Conservation (phyloP, 768 basidiomycete species). For the Mycena pura region DNA sequence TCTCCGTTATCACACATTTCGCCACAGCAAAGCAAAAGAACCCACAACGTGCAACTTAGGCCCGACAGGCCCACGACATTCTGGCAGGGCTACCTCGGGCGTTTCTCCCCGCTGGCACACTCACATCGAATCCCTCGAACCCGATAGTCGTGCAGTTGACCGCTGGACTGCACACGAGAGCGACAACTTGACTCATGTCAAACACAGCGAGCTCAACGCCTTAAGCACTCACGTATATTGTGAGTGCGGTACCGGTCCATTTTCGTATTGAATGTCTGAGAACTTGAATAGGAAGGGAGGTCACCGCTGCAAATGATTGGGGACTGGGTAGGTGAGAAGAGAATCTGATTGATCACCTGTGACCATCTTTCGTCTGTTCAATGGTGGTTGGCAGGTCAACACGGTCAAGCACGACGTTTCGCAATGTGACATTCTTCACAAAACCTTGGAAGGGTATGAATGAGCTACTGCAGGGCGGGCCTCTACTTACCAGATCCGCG, state of each 20-base stretch:
- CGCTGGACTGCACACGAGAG: constrained; percentile 8
- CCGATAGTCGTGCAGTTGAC: constrained; percentile 2
- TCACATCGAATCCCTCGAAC: constrained; percentile 12
- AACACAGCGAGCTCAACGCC: too few species aligned
- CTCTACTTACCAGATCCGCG: background rate
- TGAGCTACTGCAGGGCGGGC: background rate
- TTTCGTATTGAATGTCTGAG: background rate
- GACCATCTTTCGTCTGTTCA: constrained; percentile 7
- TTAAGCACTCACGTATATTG: constrained; percentile 14
- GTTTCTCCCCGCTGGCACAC: constrained; percentile 9
- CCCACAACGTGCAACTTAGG: too few species aligned
- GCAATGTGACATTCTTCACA: background rate
- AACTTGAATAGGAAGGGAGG: constrained; percentile 13
- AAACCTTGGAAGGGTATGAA: too few species aligned
- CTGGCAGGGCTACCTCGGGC: constrained; percentile 1
- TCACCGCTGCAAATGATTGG: background rate
- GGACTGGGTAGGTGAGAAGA: background rate
- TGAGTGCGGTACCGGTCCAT: constrained; percentile 12
- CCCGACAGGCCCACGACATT: background rate
- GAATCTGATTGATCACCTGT: background rate
- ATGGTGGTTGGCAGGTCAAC: constrained; percentile 10
- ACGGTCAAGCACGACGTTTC: background rate
- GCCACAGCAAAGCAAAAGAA: too few species aligned
- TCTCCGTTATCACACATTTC: too few species aligned
- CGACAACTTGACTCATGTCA: constrained; percentile 5